Base-by-base conservation (phyloP, 257 asterid genomes). In the Gentiana macrophylla region DNA sequence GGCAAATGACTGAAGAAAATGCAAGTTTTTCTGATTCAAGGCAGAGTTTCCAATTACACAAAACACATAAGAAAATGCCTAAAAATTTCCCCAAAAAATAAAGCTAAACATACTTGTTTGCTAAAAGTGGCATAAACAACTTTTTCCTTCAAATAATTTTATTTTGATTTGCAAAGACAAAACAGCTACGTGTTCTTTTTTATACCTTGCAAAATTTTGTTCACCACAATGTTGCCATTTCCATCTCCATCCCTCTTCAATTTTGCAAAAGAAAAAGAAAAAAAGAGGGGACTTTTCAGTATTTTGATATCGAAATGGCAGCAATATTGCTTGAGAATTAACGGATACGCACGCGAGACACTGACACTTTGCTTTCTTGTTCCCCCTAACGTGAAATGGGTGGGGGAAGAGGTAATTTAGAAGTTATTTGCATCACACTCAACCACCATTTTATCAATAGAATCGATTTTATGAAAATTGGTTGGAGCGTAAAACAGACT, bases 261-360 rank as follows among this genome's bases (percentile, higher is more conserved):
- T 52, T 56, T 67, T 62, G 45, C 57, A 24, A 51, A 67, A 62
- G 64, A 65, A 65, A 53, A 38, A 38, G 5, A 41, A 41, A 41
- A 41, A 41, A 41, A 10, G 50, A 67, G 56, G 64, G 67, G 54
- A 68, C 70, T 62, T 62, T 50, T 59, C 49, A 63, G 59, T 60
- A 36, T 59, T 48, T 41, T 36, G 49, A 50, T 37, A 32, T 56
- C 7, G 63, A 44, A 62, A 50, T 61, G 49, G 66, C 57, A 53
- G 58, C 62, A 71, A 70, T 24, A 24, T 24, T 24, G 52, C 61
- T 15, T 32, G 44, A 36, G 48, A 57, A 9, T 66, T 38, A 59
- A 67, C 70, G 72, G 61, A 38, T 67, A 67, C 49, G 89, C 89
- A 76, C 83, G 83, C 86, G 71, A 69, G 71, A 69, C 62, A 58